Conservation (phyloP, 441 rosid genomes). For the Omphalea diandra region DNA sequence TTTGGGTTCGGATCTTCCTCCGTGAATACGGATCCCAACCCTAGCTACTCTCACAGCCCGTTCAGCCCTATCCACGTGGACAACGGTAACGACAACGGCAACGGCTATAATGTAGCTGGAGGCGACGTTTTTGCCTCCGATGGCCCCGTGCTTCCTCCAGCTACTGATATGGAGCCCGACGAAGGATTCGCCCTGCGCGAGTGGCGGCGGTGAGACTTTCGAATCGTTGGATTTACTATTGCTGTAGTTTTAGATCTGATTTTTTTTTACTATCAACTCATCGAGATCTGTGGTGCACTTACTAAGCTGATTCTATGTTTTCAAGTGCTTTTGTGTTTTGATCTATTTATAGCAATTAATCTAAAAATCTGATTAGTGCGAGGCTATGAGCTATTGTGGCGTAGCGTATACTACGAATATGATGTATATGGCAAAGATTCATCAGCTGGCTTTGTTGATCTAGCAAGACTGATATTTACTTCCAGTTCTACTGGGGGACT, state of each 20-base stretch:
- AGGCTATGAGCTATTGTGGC: too few relatives aligned
- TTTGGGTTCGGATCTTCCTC: conserved; percentile 50
- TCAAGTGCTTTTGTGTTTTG: too few relatives aligned
- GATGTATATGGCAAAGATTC: too few relatives aligned
- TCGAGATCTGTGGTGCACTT: conserved; percentile 8
- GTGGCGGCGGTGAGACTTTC: conserved; percentile 64
- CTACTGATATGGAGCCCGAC: conserved; percentile 56
- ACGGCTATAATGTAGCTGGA: conserved; percentile 36
- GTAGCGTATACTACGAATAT: too few relatives aligned
- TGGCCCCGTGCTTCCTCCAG: conserved; percentile 67
- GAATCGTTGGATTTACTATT: conserved; percentile 19
- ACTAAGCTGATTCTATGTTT: not conserved
- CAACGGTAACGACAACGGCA: conserved; percentile 53
- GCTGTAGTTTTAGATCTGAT: conserved; percentile 30
- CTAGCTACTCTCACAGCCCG: conserved; percentile 44
- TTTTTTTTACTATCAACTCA: not conserved
- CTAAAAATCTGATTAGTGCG: too few relatives aligned
- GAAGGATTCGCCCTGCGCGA: conserved; percentile 63
- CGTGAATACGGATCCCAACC: conserved; percentile 34
- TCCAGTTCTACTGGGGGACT: not conserved
- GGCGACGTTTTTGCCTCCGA: conserved; percentile 47
- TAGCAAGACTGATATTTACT: not conserved
- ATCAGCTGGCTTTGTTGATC: too few relatives aligned
- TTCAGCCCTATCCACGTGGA: conserved; percentile 45
- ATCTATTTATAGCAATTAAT: conserved; percentile 3